A percentile compares a stretch with the other conserved stretches of the same genome.
Conservation (phyloP, 306 rosid genomes). For the Lupinus albus region DNA sequence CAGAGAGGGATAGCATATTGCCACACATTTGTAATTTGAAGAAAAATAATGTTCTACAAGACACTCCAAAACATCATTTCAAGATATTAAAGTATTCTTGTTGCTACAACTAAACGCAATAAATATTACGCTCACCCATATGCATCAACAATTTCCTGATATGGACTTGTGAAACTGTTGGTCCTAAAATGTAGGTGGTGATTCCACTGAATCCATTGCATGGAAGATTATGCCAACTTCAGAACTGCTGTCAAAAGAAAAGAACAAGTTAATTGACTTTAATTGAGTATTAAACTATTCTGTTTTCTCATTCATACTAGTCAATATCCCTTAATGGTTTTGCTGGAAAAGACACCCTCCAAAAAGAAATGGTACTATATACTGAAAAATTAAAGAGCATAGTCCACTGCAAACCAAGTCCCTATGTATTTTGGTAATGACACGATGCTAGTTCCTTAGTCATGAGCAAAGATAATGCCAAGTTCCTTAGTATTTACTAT, state of each 20-base stretch:
- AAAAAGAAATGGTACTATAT: slow-evolving; percentile 1
- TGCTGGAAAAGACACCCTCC: slow-evolving; percentile 1
- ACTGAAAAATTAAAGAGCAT: slow-evolving; percentile 26
- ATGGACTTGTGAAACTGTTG: slow-evolving; percentile 81
- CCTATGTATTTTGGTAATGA: slow-evolving; percentile 17
- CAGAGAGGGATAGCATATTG: slow-evolving; percentile 1
- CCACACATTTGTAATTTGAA: slow-evolving; percentile 15
- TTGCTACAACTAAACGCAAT: slow-evolving; percentile 24
- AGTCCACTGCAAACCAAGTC: slow-evolving; percentile 18
- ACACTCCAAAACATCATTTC: slow-evolving; percentile 29
- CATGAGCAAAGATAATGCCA: slow-evolving; percentile 9
- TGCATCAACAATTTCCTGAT: slow-evolving; percentile 98
- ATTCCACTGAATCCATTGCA: slow-evolving; percentile 80
- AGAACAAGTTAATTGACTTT: too few species aligned
- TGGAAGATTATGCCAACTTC: slow-evolving; percentile 97
- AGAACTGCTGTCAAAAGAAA: slow-evolving; percentile 90
- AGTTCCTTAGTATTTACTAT: slow-evolving; percentile 26
- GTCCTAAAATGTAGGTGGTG: slow-evolving; percentile 98
- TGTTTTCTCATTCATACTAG: too few species aligned
- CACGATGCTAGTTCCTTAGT: background rate
- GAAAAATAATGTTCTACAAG: slow-evolving; percentile 29
- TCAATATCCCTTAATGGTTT: slow-evolving; percentile 33
- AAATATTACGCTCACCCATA: slow-evolving; percentile 79
- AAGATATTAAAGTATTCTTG: slow-evolving; percentile 32
- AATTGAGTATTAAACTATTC: too few species aligned